Conservation (phyloP, 2,329 filamentous ascomycete genomes). For the Didymella pomorum region DNA sequence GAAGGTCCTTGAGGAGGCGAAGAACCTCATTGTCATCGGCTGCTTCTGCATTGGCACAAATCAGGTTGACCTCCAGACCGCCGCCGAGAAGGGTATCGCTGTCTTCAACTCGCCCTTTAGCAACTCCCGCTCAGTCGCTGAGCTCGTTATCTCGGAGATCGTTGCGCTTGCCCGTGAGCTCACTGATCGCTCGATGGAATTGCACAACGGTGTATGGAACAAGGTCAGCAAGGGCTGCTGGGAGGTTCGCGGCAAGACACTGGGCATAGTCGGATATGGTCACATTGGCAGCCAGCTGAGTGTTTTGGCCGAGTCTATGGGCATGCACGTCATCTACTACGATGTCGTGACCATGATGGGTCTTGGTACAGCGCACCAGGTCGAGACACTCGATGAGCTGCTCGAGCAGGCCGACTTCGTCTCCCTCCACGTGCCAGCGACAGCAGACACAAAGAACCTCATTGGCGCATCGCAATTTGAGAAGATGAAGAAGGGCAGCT, state of each 20-base stretch:
- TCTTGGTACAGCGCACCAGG: conserved; percentile 85
- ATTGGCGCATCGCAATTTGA: conserved; percentile 81
- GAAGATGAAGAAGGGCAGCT: conserved; percentile 91
- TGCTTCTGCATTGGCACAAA: conserved; percentile 99
- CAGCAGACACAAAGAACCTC: conserved; percentile 91
- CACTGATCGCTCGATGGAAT: conserved; percentile 89
- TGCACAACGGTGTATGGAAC: conserved; percentile 96
- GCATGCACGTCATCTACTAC: conserved; percentile 97
- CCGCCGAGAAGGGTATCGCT: conserved; percentile 84
- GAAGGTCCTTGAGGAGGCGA: conserved; percentile 84
- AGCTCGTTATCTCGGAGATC: conserved; percentile 93
- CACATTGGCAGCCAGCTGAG: conserved; percentile 97
- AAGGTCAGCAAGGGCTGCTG: conserved; percentile 97
- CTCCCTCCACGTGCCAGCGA: conserved; percentile 91
- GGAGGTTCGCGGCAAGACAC: conserved; percentile 97
- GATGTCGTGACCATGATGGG: conserved; percentile 95
- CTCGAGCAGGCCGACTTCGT: conserved; percentile 87
- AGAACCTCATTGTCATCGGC: conserved; percentile 92
- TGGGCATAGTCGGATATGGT: conserved; percentile 95
- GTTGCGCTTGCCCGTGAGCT: conserved; percentile 91
- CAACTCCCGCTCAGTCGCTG: conserved; percentile 95
- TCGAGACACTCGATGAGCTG: conserved; percentile 77
- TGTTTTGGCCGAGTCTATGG: conserved; percentile 95
- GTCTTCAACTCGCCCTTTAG: conserved; percentile 99
- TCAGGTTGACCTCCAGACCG: conserved; percentile 86